Evolutionary conservation across 352 stramenopile genomes (phyloP).

Genomic region (Phytopythium boreale): DNA sequence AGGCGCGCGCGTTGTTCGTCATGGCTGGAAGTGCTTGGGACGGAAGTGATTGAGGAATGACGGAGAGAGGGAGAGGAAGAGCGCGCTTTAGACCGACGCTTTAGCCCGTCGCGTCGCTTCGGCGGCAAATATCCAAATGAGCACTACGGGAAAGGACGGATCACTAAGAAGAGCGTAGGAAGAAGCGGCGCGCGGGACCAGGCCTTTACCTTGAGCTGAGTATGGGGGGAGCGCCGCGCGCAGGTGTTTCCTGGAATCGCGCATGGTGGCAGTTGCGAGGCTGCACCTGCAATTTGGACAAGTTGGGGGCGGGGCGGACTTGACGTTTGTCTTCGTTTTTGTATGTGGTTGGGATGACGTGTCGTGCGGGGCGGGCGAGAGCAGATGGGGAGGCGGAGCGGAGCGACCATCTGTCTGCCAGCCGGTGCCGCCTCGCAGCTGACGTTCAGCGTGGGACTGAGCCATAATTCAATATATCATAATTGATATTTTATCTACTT

Average conservation of each 20-base stretch:
- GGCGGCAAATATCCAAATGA: neutral
- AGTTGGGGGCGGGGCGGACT: neutral
- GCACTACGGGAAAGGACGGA: slow-evolving; percentile 7
- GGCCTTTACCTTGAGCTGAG: neutral
- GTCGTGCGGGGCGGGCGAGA: no score
- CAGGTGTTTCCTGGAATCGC: neutral
- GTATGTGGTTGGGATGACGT: slow-evolving; percentile 5
- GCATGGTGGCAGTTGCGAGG: neutral
- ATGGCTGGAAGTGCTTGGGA: neutral
- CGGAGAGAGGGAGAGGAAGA: no score
- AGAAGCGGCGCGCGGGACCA: neutral
- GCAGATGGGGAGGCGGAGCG: no score
- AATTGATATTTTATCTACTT: no score
- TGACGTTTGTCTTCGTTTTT: neutral
- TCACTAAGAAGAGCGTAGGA: neutral
- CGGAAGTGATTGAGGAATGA: slow-evolving; percentile 12
- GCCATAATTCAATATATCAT: no score
- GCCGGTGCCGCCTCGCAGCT: slow-evolving; percentile 12
- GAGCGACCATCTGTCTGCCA: no score
- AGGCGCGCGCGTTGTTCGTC: neutral
- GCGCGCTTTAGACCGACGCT: neutral
- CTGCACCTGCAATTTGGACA: neutral
- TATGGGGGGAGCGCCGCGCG: neutral
- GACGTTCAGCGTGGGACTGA: no score
- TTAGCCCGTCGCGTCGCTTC: neutral